These are phyloP conservation scores for Megacollybia platyphylla DNA, from an alignment of 1,284 basidiomycete species.

Conservation along the genomic window DNA sequence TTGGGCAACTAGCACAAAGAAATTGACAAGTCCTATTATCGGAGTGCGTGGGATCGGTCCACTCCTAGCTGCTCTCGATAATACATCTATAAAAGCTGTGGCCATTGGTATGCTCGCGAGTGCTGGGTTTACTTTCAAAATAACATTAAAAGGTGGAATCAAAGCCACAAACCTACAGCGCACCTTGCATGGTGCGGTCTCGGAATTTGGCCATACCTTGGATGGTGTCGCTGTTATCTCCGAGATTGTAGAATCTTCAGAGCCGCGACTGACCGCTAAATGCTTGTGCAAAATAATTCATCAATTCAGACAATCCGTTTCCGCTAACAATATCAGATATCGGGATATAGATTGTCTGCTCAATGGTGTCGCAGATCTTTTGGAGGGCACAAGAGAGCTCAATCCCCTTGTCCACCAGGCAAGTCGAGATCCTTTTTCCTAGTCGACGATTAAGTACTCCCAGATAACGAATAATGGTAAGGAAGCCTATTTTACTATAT, in stretches of 20 bases:
- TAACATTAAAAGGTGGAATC: conserved; percentile 54
- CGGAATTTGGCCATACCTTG: conserved; percentile 38
- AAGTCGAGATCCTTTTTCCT: conserved; percentile 5
- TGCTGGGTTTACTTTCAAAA: not conserved
- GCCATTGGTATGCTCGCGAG: conserved; percentile 55
- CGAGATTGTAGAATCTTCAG: conserved; percentile 64
- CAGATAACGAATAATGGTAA: conserved; percentile 77
- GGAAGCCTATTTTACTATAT: too few relatives aligned
- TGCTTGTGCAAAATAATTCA: conserved; percentile 30
- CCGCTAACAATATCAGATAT: conserved; percentile 8
- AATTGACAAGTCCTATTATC: conserved; percentile 42
- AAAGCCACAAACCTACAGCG: conserved; percentile 65
- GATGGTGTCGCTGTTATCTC: conserved; percentile 89
- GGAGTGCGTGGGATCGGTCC: conserved; percentile 56
- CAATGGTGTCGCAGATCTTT: conserved; percentile 22
- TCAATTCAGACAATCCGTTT: conserved; percentile 21
- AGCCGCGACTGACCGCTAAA: conserved; percentile 50
- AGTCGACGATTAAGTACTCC: conserved; percentile 1
- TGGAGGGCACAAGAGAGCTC: conserved; percentile 34
- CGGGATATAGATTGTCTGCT: conserved; percentile 8
- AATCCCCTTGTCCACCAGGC: conserved; percentile 79
- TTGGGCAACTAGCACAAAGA: conserved; percentile 66
- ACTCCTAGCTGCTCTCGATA: conserved; percentile 53
- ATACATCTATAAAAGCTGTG: conserved; percentile 55
- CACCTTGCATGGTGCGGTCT: conserved; percentile 60